Conservation (phyloP, 768 basidiomycete species). For the Dentipellis sp. region DNA sequence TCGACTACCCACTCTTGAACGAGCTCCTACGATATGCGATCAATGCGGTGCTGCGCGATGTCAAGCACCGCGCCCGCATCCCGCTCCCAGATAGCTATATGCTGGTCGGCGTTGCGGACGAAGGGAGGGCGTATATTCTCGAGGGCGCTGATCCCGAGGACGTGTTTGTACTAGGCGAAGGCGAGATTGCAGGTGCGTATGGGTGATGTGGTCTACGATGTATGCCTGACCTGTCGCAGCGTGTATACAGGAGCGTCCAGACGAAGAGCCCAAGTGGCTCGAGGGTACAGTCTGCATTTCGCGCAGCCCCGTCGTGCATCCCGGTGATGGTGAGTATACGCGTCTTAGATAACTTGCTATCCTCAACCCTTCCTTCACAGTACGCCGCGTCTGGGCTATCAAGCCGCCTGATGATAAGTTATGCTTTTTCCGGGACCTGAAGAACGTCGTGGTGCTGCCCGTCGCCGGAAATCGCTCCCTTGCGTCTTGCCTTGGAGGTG, state of each 20-base stretch:
- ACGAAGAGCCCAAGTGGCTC: conserved; percentile 1
- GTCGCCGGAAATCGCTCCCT: conserved; percentile 35
- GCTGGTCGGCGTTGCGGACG: conserved; percentile 77
- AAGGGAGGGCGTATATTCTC: conserved; percentile 54
- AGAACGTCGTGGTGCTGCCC: conserved; percentile 21
- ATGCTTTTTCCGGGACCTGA: conserved; percentile 14
- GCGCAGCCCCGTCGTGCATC: conserved; percentile 24
- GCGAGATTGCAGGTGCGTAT: conserved; percentile 6
- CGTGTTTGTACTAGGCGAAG: conserved; percentile 4
- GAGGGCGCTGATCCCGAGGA: conserved; percentile 1
- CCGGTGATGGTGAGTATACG: conserved; percentile 21
- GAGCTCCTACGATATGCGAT: conserved; percentile 55
- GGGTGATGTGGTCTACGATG: background rate
- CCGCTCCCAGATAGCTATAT: conserved; percentile 57
- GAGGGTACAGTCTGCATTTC: conserved; percentile 15
- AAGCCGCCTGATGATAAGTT: conserved; percentile 16
- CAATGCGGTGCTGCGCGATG: conserved; percentile 56
- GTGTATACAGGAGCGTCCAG: conserved; percentile 5
- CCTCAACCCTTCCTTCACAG: background rate
- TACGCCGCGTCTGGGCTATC: conserved; percentile 20
- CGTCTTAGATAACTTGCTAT: background rate
- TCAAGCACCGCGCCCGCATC: conserved; percentile 72
- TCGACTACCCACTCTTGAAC: conserved; percentile 50
- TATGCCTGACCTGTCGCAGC: background rate
- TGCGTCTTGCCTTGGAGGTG: conserved; percentile 63